Base-by-base conservation (phyloP, 768 basidiomycete genomes). In the Boletellus ananiceps region DNA sequence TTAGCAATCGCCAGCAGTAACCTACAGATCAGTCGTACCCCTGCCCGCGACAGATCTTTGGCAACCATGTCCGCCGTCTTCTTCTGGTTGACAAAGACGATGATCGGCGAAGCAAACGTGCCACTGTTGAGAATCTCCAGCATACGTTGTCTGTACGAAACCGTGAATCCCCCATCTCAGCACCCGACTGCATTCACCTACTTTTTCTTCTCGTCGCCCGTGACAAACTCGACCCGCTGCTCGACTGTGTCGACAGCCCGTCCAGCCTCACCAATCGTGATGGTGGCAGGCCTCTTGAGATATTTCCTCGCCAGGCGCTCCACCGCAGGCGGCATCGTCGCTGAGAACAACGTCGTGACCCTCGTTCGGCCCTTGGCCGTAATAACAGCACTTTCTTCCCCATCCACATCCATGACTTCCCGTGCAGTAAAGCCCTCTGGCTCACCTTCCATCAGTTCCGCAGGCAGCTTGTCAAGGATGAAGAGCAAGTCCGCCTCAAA, bases 61-160 rank as follows among this genome's bases (percentile, higher is more conserved):
- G 92, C 87, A 31, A 99, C 92, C 85, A 93, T 91, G 66, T 99
- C 96, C 44, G 94, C 95, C 12, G 93, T 95, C 78, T 97, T 96
- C 78, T 99, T 99, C 70, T 98, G 94, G 68, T 98, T 98, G 74
- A 97, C 94, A 71, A 98, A 99, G 16, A 93, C 89, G 55, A 99
- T 99, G 58, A 99, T 98, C 5, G 96, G 96, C 15, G 96, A 82
- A 32, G 83, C 69, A 66, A 83, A 92, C 53, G 79, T 75, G 36
- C 83, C 86, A 54, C 84, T 86, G 74, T 94, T 92, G 69, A 99
- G 83, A 55, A 98, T 91, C 64, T 98, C 95, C 62, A 96, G 71
- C 64, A 98, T 66, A 40, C 83, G 80, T 54, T 86, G 82, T 69
- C 93, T 96, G 61, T 15, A 55, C 40, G 41, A 8, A 15, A 16